Evolutionary conservation across 805 yeast species (phyloP), one percentile per base, ranked within the genome.

Genomic region (Jamesozyma lodderae): DNA sequence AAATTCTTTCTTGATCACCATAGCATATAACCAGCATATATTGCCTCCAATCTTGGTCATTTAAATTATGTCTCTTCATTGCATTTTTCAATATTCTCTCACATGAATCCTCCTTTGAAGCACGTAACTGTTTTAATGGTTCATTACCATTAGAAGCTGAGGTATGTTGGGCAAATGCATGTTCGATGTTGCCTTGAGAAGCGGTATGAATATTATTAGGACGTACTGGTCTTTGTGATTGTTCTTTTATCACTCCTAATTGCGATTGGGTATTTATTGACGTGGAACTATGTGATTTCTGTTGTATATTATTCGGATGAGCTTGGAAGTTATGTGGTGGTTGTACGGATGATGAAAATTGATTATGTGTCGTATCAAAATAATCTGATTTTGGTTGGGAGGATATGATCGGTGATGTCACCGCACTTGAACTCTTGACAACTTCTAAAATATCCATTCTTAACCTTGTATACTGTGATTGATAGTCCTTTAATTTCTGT

Each of bases 51-150:
- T 86, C 95, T 36, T 75, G 79, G 23, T 76, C 73, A 33, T 76
- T 77, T 35, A 90, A 69, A 42, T 78, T 79, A 62, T 88, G 94
- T 43, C 94, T 71, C 48, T 79, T 76, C 82, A 86, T 79, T 4
- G 95, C 96, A 25, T 81, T 85, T 52, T 84, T 94, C 33, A 92
- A 64, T 17, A 90, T 81, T 57, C 83, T 83, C 49, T 81, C 78
- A 57, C 96, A 87, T 2, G 96, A 87, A 51, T 90, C 97, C 39
- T 87, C 95, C 19, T 84, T 77, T 6, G 90, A 81, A 1, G 95
- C 94, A 33, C 92, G 64, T 44, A 88, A 62, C 49, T 84, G 92
- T 29, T 37, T 41, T 7, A 41, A 28, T 11, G 44, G 41, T 25
- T 41, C 44, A 20, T 37, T 41, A 24, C 18, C 27, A 15, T 20